Conservation (phyloP, 2,329 filamentous ascomycete species). For the Colletotrichum phormii region DNA sequence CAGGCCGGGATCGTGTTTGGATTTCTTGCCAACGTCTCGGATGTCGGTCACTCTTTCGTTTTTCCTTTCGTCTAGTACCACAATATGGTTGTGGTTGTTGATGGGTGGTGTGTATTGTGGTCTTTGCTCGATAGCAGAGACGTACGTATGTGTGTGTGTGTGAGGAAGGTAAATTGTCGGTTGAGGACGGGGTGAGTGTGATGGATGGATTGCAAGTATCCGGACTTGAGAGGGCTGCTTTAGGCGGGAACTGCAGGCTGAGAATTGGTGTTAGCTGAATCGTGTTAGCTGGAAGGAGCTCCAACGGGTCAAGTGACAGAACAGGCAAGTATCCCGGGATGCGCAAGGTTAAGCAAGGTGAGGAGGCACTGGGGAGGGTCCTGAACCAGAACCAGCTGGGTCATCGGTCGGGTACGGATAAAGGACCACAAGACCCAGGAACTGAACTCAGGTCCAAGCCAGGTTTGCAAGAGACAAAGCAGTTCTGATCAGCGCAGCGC, state of each 20-base stretch:
- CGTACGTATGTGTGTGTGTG: no score
- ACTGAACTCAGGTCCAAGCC: not conserved
- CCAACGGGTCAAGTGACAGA: slow-evolving; percentile 34
- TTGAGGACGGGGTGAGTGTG: not conserved
- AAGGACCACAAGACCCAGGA: not conserved
- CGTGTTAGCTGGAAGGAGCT: slow-evolving; percentile 33
- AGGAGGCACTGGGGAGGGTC: slow-evolving; percentile 24
- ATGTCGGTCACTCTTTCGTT: slow-evolving; percentile 1
- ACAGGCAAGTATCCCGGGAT: slow-evolving; percentile 30
- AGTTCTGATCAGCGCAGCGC: not conserved
- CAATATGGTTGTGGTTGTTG: not conserved
- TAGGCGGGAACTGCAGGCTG: not conserved
- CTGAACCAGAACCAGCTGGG: slow-evolving; percentile 20
- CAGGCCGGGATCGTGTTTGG: slow-evolving; percentile 35
- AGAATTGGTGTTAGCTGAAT: slow-evolving; percentile 29
- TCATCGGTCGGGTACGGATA: slow-evolving; percentile 3
- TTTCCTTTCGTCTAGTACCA: not conserved
- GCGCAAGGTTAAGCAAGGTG: slow-evolving; percentile 22
- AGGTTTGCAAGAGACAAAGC: not conserved
- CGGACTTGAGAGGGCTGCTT: slow-evolving; percentile 10
- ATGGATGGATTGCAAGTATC: not conserved
- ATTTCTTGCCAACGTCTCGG: slow-evolving; percentile 31
- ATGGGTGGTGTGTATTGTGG: not conserved
- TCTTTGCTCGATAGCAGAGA: not conserved
- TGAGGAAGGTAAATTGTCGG: not conserved